Evolutionary conservation across 352 stramenopile species (phyloP), one percentile per base, ranked within the genome.

Genomic region (Phytophthora rubi): DNA sequence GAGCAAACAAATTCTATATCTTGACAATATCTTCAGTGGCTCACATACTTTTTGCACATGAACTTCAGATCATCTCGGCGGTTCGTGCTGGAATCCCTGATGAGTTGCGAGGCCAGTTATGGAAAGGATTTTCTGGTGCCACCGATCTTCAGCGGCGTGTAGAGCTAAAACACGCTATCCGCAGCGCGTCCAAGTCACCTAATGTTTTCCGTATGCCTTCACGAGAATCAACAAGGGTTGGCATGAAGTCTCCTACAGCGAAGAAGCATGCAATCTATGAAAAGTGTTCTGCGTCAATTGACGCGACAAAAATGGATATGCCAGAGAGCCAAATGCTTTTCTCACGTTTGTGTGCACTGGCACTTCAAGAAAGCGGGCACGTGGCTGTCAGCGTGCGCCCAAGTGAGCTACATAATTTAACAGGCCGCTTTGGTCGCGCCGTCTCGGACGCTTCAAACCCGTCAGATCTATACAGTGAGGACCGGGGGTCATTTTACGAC

Each of bases 21-120:
- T 32, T 30, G 26, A 21, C 39, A 12, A n/a, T 54, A 3, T 23
- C 21, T 53, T 42, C 10, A 44, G 45, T 63, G 16, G 33, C 21
- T 54, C 6, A 53, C 10, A 4, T 48, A 28, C 26, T 12, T 61
- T n/a, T 39, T 26, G 32, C 26, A 48, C 44, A 26, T 26, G 8
- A 1, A 56, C 15, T 48, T 35, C 33, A 94, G 86, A 87, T 94
- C 26, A 75, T 93, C 16, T 94, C 87, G 15, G 87, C 87, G 28
- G 75, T 93, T 18, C 83, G 87, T 10, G 83, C 82, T 33, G 87
- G 87, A 9, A 93, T 94, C 33, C 87, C 87, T 1, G 87, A 94
- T 49, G 87, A 94, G 49, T 62, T 94, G 6, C 83, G 87, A 53
- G 87, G 83, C 0, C 77, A 88, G 23, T 76, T 94, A 28, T 94